Conservation (phyloP, 1,284 basidiomycete genomes). For the Schizophyllum amplum region DNA sequence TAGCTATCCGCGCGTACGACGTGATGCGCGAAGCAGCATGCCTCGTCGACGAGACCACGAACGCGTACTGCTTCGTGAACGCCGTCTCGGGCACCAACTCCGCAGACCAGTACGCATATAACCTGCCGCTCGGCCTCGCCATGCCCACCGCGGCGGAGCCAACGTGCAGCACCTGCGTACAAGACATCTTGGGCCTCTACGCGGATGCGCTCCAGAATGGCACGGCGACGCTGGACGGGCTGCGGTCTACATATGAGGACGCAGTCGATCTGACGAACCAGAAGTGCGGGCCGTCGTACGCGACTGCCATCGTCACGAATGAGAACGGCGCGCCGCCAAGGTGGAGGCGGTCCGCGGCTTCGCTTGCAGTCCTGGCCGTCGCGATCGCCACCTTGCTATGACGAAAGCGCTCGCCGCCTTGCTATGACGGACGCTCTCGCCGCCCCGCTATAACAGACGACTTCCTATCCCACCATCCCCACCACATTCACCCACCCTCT, state of each 20-base stretch:
- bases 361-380: no score
- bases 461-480: no score
- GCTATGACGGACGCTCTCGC: no score
- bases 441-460: no score
- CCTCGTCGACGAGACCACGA: constrained; percentile 40
- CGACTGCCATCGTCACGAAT: constrained; percentile 2
- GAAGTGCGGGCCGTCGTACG: constrained; percentile 13
- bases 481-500: no score
- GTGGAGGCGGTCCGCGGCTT: no score
- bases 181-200: constrained; percentile 45
- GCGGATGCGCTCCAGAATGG: constrained; percentile 29
- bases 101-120: constrained; percentile 60
- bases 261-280: constrained; percentile 12
- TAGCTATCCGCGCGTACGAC: constrained; percentile 50
- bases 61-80: constrained; percentile 64
- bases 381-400: no score
- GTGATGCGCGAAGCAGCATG: constrained; percentile 54
- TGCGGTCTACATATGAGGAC: constrained; percentile 5
- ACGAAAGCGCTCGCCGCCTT: no score
- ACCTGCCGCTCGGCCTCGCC: constrained; percentile 45
- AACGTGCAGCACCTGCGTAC: constrained; percentile 53
- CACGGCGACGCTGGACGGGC: background rate
- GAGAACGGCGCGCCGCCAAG: no score
- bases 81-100: constrained; percentile 46
- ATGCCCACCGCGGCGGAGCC: constrained; percentile 39